These are phyloP conservation scores for Saururus chinensis DNA, from an alignment of 164 flowering plant species.

Conservation along the genomic window DNA sequence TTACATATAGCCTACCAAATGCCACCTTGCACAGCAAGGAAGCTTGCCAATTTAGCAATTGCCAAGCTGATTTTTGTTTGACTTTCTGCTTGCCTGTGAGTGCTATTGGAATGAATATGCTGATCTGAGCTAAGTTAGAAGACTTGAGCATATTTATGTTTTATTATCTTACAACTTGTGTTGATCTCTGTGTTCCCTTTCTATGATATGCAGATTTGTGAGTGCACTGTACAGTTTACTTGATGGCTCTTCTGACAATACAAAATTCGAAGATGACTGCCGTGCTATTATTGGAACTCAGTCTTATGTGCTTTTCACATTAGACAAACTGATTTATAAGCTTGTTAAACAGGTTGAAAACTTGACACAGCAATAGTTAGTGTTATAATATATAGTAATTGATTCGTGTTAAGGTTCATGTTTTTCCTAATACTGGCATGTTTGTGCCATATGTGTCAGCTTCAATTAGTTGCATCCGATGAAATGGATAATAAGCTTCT, in stretches of 20 bases:
- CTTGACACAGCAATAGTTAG: neutral
- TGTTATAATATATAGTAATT: neutral
- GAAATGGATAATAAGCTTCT: conserved; percentile 90
- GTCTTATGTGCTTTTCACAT: conserved; percentile 85
- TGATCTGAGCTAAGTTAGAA: no score
- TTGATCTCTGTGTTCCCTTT: neutral
- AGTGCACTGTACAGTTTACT: conserved; percentile 72
- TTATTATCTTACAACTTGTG: neutral
- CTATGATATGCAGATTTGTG: conserved; percentile 51
- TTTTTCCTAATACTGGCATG: neutral
- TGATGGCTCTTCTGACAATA: conserved; percentile 86
- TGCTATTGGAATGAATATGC: no score
- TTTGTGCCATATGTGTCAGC: conserved; percentile 32
- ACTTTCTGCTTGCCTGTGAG: no score
- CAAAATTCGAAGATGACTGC: conserved; percentile 95
- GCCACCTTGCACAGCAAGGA: no score
- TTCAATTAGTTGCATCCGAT: conserved; percentile 71
- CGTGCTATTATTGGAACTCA: conserved; percentile 88
- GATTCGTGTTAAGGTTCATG: neutral
- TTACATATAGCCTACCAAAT: no score
- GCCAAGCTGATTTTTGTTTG: no score
- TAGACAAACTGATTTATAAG: conserved; percentile 86
- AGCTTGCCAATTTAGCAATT: no score
- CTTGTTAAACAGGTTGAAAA: conserved; percentile 63
- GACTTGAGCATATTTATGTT: neutral